phyloP scores from a whole-genome alignment of 176 grass and related monocot species.

The Oryza punctata region DNA sequence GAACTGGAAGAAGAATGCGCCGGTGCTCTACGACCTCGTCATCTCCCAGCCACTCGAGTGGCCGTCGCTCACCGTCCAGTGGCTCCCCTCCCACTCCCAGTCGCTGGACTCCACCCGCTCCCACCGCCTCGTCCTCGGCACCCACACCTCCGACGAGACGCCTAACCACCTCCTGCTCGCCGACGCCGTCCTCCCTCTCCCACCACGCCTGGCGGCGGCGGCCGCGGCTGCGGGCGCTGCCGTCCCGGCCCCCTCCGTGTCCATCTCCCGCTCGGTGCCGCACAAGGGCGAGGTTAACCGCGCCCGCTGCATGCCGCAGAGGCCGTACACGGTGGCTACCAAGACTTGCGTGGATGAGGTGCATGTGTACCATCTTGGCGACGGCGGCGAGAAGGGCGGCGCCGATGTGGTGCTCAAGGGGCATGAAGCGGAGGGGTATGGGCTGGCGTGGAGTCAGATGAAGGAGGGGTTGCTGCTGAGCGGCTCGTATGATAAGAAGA shows the following conservation, averaged over 20 bases:
- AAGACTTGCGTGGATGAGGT: conserved; percentile 80
- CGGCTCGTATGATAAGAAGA: conserved; percentile 91
- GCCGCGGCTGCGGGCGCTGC: background rate
- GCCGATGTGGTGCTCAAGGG: conserved; percentile 72
- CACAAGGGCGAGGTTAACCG: conserved; percentile 92
- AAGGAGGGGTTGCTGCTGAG: conserved; percentile 85
- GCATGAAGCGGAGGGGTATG: conserved; percentile 80
- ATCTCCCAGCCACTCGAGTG: conserved; percentile 87
- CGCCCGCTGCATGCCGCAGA: conserved; percentile 83
- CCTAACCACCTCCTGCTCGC: conserved; percentile 71
- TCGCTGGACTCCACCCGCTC: conserved; percentile 24
- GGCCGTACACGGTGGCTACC: conserved; percentile 61
- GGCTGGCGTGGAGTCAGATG: conserved; percentile 71
- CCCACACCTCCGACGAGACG: conserved; percentile 67
- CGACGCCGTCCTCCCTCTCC: conserved; percentile 61
- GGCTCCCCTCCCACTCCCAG: conserved; percentile 47
- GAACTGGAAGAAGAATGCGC: conserved; percentile 94
- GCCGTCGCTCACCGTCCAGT: conserved; percentile 92
- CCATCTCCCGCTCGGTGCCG: conserved; percentile 46
- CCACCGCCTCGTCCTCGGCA: conserved; percentile 70
- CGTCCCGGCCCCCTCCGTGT: conserved; percentile 49
- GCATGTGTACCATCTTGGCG: conserved; percentile 68
- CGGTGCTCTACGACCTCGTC: conserved; percentile 93
- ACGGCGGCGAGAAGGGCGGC: conserved; percentile 37
- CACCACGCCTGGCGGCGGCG: conserved; percentile 37